Evolutionary conservation across 768 basidiomycete genomes (phyloP), one percentile per base, ranked within the genome.

Genomic region (Lactarius quietus): DNA sequence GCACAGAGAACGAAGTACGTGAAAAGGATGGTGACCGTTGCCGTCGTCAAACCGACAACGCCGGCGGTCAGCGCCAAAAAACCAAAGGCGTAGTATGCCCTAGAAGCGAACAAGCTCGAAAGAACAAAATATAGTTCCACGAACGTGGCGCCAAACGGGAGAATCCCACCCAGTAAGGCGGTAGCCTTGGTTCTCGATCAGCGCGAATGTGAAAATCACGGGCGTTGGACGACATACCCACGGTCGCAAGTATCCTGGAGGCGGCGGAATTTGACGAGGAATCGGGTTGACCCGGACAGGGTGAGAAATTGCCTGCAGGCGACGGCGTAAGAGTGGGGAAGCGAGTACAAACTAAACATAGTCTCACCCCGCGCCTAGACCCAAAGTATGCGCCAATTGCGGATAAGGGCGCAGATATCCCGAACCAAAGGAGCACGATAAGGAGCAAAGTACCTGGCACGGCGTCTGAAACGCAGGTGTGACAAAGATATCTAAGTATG

Each of bases 51-150:
- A 57, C 83, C 82, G 31, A 95, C 91, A 33, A 98, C 86, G 17
- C 83, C 82, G 58, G 90, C 89, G 0, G 94, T 95, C 61, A 98
- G 78, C 31, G 93, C 90, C 52, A 98, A 77, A 79, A 98, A 98
- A 18, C 96, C 96, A 73, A 98, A 98, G 14, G 96, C 96, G 74
- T 97, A 98, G 78, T 95, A 96, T 53, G 90, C 91, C 38, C 92
- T 84, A 12, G 93, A 90, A 28, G 95, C 95, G 71, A 97, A 98
- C 31, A 98, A 81, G 71, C 88, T 91, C 15, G 93, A 92, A 64
- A 98, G 80, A 52, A 96, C 86, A 73, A 95, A 97, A 76, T 93
- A 97, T 14, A 97, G 78, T 75, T 98, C 96, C 67, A 98, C 92
- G 71, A 97, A 98, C 3, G 93, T 94, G 55, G 96, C 95, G 59